Evolutionary conservation across 2,329 filamentous ascomycete genomes (phyloP), one percentile per base, ranked within the genome.

Genomic region (Intubia oerlemansii): DNA sequence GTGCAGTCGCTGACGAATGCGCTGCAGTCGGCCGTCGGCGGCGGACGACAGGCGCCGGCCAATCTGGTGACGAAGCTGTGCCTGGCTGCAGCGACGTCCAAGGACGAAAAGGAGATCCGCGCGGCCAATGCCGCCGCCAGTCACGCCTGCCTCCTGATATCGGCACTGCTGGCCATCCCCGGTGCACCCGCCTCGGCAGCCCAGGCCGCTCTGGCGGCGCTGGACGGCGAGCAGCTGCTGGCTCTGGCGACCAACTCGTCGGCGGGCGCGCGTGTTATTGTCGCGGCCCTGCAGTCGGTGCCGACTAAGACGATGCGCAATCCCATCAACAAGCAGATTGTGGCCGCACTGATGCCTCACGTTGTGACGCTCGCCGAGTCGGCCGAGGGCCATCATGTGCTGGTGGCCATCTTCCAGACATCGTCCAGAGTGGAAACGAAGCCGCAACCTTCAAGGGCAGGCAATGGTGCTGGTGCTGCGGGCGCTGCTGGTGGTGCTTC

Each of bases 71-170:
- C 54, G 16, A 59, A 52, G 24, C 51, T 68, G 6, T 67, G 59
- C 40, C 44, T 53, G 3, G 46, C 62, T 13, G 48, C 50, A 22
- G 47, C 49, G 11, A 2, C 17, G 26, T 8, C 7, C 4, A 42
- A 22, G 34, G 34, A 13, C 35, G 37, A 36, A 34, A 49, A 54
- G 17, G 45, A 42, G 29, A n/a, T n/a, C n/a, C 45, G 49, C 20
- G 52, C 38, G 39, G 66, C 52, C 45, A 30, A 56, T 17, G 56
- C 59, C 17, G 48, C 65, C 14, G 48, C 59, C 19, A 59, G 57
- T 4, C 84, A 98, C 52, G 80, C 76, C 34, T 81, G 79, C 13
- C 62, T 92, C 26, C 62, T 98, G 17, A 72, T 78, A 7, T 73
- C 88, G 36, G 56, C 76, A 4, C 75, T 98, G 56, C 66, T 95